Base-by-base conservation (phyloP, 2,329 filamentous ascomycete genomes). In the Fusarium denticulatum region DNA sequence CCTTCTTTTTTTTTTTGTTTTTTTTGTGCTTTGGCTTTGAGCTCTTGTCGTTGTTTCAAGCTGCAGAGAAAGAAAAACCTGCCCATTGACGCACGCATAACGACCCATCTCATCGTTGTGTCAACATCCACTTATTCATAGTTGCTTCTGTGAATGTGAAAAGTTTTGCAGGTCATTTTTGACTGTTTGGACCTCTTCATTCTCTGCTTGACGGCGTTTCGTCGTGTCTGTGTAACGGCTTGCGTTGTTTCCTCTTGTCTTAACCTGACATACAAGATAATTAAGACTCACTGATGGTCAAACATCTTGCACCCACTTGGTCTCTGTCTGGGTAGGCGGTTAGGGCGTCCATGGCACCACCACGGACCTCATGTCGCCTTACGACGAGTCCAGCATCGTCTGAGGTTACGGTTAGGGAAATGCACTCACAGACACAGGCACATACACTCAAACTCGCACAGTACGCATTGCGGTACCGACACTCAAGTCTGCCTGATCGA, bases 261-360 rank as follows among this genome's bases (percentile, higher is more conserved):
- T 47, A 49, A 62, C 57, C 55, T 66, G 57, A 64, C 39, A 61
- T 66, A 65, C 58, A 69, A 67, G 59, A 67, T 46, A 67, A 37
- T 37, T 20, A 37, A 53, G 59, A 65, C 66, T 65, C 59, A 53
- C 45, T 66, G 59, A 55, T 68, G 53, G 60, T 70, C 63, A 60
- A 68, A 64, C 70, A 75, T 62, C 64, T 49, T 43, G 63, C 66
- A 58, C 47, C 61, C 60, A 66, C 69, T 66, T 62, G 52, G 47
- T 71, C 57, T 58, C 63, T 64, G 58, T 53, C 63, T 64, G 58
- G 52, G 64, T 47, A 67, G 39, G 59, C 26, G 37, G 40, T 59
- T 53, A 69, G 69, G 68, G 72, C 55, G 73, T 63, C 61, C 63
- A 75, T 78, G 74, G 76, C 76, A 77, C 76, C 76, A 78, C 72